phyloP scores from a whole-genome alignment of 2,329 filamentous ascomycete species.

The Lomentospora prolificans region DNA sequence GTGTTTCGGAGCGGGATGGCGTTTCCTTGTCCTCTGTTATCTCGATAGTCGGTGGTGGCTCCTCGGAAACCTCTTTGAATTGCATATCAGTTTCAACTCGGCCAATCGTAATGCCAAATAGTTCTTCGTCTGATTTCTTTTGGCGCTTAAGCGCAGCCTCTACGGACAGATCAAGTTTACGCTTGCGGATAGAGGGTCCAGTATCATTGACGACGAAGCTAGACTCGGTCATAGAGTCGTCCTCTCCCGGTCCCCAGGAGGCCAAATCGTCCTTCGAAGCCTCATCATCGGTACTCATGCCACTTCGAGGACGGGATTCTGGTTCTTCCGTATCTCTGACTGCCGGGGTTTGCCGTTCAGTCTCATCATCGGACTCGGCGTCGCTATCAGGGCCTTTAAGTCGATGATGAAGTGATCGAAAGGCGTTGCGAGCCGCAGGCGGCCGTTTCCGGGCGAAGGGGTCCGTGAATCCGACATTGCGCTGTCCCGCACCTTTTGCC shows the following conservation, averaged over 20 bases:
- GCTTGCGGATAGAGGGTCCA: constrained; percentile 50
- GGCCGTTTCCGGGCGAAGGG: constrained; percentile 56
- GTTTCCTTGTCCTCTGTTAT: constrained; percentile 35
- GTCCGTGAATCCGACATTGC: constrained; percentile 29
- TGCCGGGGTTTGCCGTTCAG: constrained; percentile 46
- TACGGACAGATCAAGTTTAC: constrained; percentile 62
- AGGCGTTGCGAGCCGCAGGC: constrained; percentile 45
- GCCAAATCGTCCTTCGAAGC: constrained; percentile 38
- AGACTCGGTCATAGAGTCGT: constrained; percentile 62
- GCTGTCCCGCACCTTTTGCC: constrained; percentile 32
- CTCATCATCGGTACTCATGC: constrained; percentile 54
- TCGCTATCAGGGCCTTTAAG: constrained; percentile 37
- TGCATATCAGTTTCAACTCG: constrained; percentile 32
- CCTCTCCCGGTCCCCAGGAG: constrained; percentile 41
- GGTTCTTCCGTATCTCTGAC: constrained; percentile 74
- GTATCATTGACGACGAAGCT: constrained; percentile 57
- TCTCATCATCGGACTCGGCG: constrained; percentile 84
- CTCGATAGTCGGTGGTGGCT: constrained; percentile 30
- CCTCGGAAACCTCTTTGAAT: constrained; percentile 22
- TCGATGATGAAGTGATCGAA: constrained; percentile 70
- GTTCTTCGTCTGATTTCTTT: constrained; percentile 70
- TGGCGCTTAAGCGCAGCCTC: constrained; percentile 66
- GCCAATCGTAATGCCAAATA: constrained; percentile 54
- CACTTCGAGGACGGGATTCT: constrained; percentile 73
- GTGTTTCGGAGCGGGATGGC: constrained; percentile 36